Evolutionary conservation across 768 basidiomycete species (phyloP).

Genomic region (Paxillus rubicundulus): DNA sequence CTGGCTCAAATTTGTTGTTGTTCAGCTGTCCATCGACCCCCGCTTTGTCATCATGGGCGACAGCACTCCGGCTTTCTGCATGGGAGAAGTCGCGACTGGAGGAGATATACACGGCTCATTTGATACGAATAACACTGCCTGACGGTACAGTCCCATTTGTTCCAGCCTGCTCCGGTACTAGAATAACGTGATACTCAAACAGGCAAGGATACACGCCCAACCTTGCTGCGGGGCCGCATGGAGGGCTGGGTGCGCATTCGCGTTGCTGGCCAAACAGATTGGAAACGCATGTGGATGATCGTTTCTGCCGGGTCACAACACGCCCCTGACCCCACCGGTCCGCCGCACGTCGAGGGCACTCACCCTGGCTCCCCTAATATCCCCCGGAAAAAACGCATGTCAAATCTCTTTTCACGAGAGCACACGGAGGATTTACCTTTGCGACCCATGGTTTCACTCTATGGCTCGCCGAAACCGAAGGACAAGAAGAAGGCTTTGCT

Average conservation of each 20-base stretch:
- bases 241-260: slow-evolving; percentile 92
- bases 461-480: slow-evolving; percentile 60
- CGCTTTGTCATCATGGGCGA: slow-evolving; percentile 83
- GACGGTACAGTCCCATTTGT: slow-evolving; percentile 34
- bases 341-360: slow-evolving; percentile 26
- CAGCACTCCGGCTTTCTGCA: slow-evolving; percentile 81
- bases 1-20: slow-evolving; percentile 84
- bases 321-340: slow-evolving; percentile 16
- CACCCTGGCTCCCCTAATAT: slow-evolving; percentile 23
- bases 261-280: slow-evolving; percentile 95
- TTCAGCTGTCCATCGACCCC: slow-evolving; percentile 79
- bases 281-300: slow-evolving; percentile 89
- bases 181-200: slow-evolving; percentile 11
- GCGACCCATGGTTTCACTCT: slow-evolving; percentile 55
- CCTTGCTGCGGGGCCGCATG: slow-evolving; percentile 68
- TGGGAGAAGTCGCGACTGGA: slow-evolving; percentile 96
- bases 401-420: slow-evolving; percentile 61
- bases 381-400: slow-evolving; percentile 50
- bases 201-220: slow-evolving; percentile 55
- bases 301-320: slow-evolving; percentile 50
- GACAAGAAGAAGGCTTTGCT: slow-evolving; percentile 72
- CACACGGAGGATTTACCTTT: slow-evolving; percentile 34
- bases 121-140: slow-evolving; percentile 75
- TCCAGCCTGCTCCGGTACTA: slow-evolving; percentile 24
- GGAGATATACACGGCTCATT: slow-evolving; percentile 96